A percentile compares a stretch with the other conserved stretches of the same genome.
These are phyloP conservation scores for Pseudogymnoascus sp. DNA, from an alignment of 2,329 filamentous ascomycete species.

Conservation along the genomic window DNA sequence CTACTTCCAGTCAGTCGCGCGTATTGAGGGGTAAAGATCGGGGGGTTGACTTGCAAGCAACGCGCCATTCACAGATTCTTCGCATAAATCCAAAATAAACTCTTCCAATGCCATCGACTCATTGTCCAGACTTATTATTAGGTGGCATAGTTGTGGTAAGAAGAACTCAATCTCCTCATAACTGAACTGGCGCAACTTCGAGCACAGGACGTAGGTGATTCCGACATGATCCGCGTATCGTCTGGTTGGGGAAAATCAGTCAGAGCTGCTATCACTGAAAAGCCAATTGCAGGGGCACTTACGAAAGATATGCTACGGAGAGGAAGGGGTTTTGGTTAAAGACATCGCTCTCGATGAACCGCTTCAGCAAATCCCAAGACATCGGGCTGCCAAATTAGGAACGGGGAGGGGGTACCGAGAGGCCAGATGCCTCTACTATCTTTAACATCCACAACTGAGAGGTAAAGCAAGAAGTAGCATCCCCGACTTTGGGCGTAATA, in stretches of 20 bases:
- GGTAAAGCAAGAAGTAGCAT: slow-evolving; percentile 4
- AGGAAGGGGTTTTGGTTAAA: slow-evolving; percentile 88
- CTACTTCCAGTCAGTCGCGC: slow-evolving; percentile 36
- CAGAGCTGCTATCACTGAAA: slow-evolving; percentile 16
- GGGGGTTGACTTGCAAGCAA: slow-evolving; percentile 56
- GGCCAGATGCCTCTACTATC: slow-evolving; percentile 9
- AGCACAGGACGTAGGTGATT: slow-evolving; percentile 83
- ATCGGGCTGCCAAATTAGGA: slow-evolving; percentile 36
- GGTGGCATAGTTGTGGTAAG: slow-evolving; percentile 78
- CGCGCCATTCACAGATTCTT: slow-evolving; percentile 80
- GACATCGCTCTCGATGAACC: slow-evolving; percentile 89
- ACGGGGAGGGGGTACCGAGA: not conserved
- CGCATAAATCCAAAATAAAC: slow-evolving; percentile 77
- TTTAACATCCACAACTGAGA: slow-evolving; percentile 8
- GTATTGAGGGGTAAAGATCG: not conserved
- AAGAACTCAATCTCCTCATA: slow-evolving; percentile 94
- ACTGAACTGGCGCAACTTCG: slow-evolving; percentile 80
- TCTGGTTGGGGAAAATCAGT: slow-evolving; percentile 37
- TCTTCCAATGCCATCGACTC: slow-evolving; percentile 88
- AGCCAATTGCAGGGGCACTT: slow-evolving; percentile 26
- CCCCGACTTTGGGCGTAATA: slow-evolving; percentile 6
- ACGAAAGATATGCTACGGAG: slow-evolving; percentile 84
- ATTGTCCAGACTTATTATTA: slow-evolving; percentile 82
- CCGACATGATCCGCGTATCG: slow-evolving; percentile 86
- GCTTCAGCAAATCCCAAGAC: slow-evolving; percentile 83